phyloP scores from a whole-genome alignment of 768 basidiomycete species.

The Rhizopogon roseolus region DNA sequence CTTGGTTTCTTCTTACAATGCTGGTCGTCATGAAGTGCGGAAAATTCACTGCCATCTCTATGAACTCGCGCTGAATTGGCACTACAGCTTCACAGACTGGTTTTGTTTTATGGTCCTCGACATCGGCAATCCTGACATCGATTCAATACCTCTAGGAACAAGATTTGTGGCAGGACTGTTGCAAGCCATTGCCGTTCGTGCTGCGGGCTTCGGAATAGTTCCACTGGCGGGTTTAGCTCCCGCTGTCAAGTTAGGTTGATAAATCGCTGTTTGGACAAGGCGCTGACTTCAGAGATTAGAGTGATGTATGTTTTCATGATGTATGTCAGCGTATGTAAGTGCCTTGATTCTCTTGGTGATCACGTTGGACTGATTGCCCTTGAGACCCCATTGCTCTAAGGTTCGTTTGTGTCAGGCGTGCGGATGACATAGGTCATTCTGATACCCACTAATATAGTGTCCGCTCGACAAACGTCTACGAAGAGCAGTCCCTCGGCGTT shows the following conservation, averaged over 20 bases:
- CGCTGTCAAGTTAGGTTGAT: constrained; percentile 69
- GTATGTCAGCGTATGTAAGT: constrained; percentile 81
- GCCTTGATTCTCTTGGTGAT: constrained; percentile 2
- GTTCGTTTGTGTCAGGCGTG: constrained; percentile 26
- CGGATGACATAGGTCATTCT: background rate
- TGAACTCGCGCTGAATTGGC: background rate
- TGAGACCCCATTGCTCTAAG: constrained; percentile 80
- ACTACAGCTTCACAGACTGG: constrained; percentile 72
- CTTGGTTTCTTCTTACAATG: constrained; percentile 80
- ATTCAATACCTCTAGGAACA: constrained; percentile 62
- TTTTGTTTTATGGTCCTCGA: constrained; percentile 86
- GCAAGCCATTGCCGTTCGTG: constrained; percentile 78
- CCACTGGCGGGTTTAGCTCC: constrained; percentile 72
- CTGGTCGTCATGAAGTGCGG: constrained; percentile 67
- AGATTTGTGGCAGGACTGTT: constrained; percentile 72
- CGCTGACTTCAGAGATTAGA: constrained; percentile 30
- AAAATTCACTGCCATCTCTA: background rate
- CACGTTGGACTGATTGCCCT: constrained; percentile 1
- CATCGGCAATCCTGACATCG: constrained; percentile 69
- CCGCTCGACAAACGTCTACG: constrained; percentile 91
- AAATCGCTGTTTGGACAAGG: background rate
- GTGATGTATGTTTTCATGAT: constrained; percentile 92
- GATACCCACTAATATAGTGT: constrained; percentile 43
- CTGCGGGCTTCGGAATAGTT: constrained; percentile 85
- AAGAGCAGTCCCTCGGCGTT: constrained; percentile 86